Conservation (phyloP, 192 early-diverging fungal species). For the Backusella tuberculispora region DNA sequence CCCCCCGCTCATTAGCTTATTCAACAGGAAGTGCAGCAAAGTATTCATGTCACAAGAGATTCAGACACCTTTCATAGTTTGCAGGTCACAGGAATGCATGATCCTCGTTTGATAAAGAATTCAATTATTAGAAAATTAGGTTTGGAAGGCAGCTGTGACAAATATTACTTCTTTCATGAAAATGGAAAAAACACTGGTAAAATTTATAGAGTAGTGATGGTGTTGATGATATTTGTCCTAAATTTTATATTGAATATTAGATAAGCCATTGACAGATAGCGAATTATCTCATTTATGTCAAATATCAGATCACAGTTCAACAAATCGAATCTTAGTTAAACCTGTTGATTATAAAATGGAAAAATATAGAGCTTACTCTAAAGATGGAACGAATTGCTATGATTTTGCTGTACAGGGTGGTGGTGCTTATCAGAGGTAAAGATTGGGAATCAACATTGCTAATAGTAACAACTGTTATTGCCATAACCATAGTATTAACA, state of each 20-base stretch:
- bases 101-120: slow-evolving; percentile 24
- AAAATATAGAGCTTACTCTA: slow-evolving; percentile 3
- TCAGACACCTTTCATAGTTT: slow-evolving; percentile 35
- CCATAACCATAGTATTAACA: neutral
- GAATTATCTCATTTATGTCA: slow-evolving; percentile 27
- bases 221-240: neutral
- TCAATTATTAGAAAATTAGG: slow-evolving; percentile 32
- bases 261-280: slow-evolving; percentile 17
- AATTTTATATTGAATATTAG: neutral
- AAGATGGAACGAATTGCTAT: slow-evolving; percentile 17
- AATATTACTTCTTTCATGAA: slow-evolving; percentile 34
- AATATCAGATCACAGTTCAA: slow-evolving; percentile 25
- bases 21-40: slow-evolving; percentile 18
- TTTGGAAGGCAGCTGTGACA: slow-evolving; percentile 27
- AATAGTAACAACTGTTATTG: neutral
- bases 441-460: neutral
- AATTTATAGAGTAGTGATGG: neutral
- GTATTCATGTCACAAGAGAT: slow-evolving; percentile 38
- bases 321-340: slow-evolving; percentile 20
- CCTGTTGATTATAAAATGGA: slow-evolving; percentile 14
- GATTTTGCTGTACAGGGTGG: slow-evolving; percentile 11
- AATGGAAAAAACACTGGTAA: slow-evolving; percentile 29
- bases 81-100: slow-evolving; percentile 31
- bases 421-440: slow-evolving; percentile 17
- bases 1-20: neutral